Evolutionary conservation across 345 rosid genomes (phyloP).

Genomic region (Corymbia maculata): DNA sequence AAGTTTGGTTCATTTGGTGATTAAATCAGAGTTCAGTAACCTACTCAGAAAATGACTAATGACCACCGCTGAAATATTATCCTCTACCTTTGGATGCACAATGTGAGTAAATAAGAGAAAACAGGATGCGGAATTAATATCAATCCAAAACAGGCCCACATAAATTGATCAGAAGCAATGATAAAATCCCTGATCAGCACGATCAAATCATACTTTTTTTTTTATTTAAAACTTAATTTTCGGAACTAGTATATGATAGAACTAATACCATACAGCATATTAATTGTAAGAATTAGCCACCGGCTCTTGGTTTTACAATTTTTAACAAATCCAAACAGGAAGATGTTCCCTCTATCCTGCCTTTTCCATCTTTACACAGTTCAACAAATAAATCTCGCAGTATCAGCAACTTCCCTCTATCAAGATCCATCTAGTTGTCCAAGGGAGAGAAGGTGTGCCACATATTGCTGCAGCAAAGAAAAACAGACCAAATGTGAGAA

Average conservation of each 20-base stretch:
- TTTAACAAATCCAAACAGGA: neutral
- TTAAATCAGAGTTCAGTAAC: neutral
- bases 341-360: neutral
- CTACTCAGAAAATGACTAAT: neutral
- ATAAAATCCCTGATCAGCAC: neutral
- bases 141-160: neutral
- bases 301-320: neutral
- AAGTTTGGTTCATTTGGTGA: neutral
- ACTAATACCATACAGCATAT: neutral
- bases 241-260: neutral
- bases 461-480: slow-evolving; percentile 55
- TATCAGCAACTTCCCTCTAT: slow-evolving; percentile 7
- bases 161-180: neutral
- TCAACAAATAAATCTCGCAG: neutral
- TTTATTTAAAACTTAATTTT: neutral
- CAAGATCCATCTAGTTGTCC: slow-evolving; percentile 81
- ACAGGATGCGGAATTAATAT: neutral
- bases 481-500: neutral
- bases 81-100: neutral
- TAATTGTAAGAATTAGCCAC: neutral
- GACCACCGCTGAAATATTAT: neutral
- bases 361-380: neutral
- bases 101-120: neutral
- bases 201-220: neutral
- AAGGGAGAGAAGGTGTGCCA: slow-evolving; percentile 84